Base-by-base conservation (phyloP, 1,139 yeast genomes). In the Zygosaccharomyces sapae region DNA sequence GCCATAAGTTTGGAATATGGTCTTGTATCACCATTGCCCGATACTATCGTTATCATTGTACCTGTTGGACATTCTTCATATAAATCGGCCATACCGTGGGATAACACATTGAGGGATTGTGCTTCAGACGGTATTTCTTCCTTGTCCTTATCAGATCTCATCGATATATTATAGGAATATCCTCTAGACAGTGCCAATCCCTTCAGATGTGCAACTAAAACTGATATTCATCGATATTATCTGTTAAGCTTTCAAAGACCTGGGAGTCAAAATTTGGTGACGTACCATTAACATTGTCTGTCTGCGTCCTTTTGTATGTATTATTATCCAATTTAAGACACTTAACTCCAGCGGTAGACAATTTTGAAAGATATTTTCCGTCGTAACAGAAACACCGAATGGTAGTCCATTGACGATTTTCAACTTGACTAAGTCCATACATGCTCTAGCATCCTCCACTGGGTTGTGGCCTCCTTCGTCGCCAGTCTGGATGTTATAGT, bases 391-490 rank as follows among this genome's bases (percentile, higher is more conserved):
- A 27, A 70, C 66, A 0, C 97, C 97, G 65, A 76, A 85, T 4
- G 74, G 68, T 5, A 68, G 64, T 0, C 97, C 97, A 48, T 81
- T 78, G 3, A 71, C 63, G 10, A 89, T 69, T 59, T 90, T 89
- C 53, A 80, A 57, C 55, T 86, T 80, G 0, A 86, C 79, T 44
- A 92, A 72, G 51, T 87, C 90, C 58, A 90, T 70, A 60, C 96
- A 87, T 0, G 96, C 83, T 33, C 65, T 65, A 5, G 96, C 86
- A 63, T 92, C 98, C 62, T 88, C 96, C 1, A 83, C 74, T 0
- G 97, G 84, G 41, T 92, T 86, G 66, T 92, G 98, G 2, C 96
- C 96, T 0, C 65, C 58, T 0, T 74, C 72, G 22, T 74, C 72
- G 19, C 68, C 69, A 47, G 74, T 79, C 65, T 92, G 97, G 43